Evolutionary conservation across 1,284 basidiomycete species (phyloP), one percentile per base, ranked within the genome.

Genomic region (Laetiporus sulphureus): DNA sequence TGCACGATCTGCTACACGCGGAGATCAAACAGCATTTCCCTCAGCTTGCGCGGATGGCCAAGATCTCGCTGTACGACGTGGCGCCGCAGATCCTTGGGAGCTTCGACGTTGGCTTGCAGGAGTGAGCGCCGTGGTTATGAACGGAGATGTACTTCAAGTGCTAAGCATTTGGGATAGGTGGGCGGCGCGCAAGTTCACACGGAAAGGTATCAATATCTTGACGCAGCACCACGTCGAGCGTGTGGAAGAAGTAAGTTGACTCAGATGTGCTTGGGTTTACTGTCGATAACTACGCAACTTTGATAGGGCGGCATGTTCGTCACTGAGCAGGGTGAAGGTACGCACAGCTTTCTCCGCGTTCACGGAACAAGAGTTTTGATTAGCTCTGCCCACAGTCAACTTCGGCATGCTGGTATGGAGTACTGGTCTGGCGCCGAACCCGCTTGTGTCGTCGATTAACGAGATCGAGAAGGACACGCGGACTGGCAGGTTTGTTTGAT

Each of bases 401-500:
- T 89, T 83, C 57, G 90, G 90, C 12, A 66, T 92, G 29, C 72
- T 91, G 4, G 88, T 94, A 15, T 92, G 91, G 91, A 83, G 79
- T 51, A 91, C 90, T 4, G 89, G 88, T 2, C 69, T 93, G 6
- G 74, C 85, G 7, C 77, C 85, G 3, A 91, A 91, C 55, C 87
- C 89, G 6, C 66, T 93, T 32, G 72, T 92, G 36, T 62, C 73
- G 42, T 68, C 71, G 0, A 75, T 90, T 36, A 60, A 63, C 3
- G 78, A 74, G 38, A 66, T 83, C 1, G 62, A 73, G 54, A 86
- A 88, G 55, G 71, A 89, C 48, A 59, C 67, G 15, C 78, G 74
- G 61, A 75, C 79, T 0, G 66, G 72, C 39, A 76, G 75, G 83
- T 81, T 22, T 30, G 44, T 38, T 16, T 22, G 7, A 16, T 30